These are phyloP conservation scores for Hypomontagnella submonticulosa DNA, from an alignment of 495 filamentous ascomycete species.

Conservation along the genomic window DNA sequence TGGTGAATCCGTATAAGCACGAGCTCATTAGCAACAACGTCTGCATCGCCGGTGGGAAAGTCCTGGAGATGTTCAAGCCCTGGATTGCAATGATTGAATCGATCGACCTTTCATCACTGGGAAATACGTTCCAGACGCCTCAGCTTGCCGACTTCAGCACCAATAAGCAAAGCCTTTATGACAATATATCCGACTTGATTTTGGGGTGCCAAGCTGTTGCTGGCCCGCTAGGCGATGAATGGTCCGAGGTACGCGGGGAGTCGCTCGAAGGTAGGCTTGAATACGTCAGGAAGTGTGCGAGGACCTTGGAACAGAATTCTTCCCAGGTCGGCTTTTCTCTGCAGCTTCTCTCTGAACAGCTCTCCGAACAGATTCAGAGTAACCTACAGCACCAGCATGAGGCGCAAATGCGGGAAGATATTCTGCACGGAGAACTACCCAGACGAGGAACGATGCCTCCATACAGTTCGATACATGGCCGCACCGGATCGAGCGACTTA, in stretches of 20 bases:
- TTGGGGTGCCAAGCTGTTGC: conserved; percentile 87
- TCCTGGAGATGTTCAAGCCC: conserved; percentile 85
- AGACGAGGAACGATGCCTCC: conserved; percentile 57
- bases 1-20: conserved; percentile 76
- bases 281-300: conserved; percentile 76
- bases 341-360: conserved; percentile 84
- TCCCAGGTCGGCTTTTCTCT: conserved; percentile 89
- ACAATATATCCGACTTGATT: conserved; percentile 89
- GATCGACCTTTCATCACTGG: conserved; percentile 80
- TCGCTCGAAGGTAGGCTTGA: conserved; percentile 90
- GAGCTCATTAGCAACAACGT: conserved; percentile 77
- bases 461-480: conserved; percentile 59
- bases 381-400: conserved; percentile 57
- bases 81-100: conserved; percentile 91
- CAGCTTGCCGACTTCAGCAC: conserved; percentile 87
- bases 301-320: conserved; percentile 84
- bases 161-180: conserved; percentile 92
- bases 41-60: conserved; percentile 76
- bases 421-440: conserved; percentile 49
- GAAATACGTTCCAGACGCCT: conserved; percentile 80
- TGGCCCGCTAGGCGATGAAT: conserved; percentile 91
- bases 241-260: conserved; percentile 89
- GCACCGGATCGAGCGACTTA: conserved; percentile 58
- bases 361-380: conserved; percentile 78
- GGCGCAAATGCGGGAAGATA: conserved; percentile 53